These are phyloP conservation scores for Candida xyloterini DNA, from an alignment of 805 yeast genomes.

Conservation along the genomic window DNA sequence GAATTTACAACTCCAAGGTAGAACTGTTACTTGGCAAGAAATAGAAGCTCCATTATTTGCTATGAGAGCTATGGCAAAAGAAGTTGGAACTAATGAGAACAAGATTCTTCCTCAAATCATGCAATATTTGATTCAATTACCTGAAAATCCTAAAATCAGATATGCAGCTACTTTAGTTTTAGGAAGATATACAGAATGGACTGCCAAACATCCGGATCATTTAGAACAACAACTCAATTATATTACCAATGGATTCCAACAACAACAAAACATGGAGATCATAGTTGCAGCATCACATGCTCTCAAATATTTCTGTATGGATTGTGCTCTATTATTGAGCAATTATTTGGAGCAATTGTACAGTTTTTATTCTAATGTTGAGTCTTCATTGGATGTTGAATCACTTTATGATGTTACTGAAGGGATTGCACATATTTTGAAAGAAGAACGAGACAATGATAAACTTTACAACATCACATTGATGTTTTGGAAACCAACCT, in stretches of 20 bases:
- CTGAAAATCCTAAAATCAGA: constrained; percentile 82
- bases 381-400: constrained; percentile 55
- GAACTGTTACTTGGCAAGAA: constrained; percentile 67
- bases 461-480: constrained; percentile 51
- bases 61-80: constrained; percentile 92
- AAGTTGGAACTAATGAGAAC: constrained; percentile 63
- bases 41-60: constrained; percentile 88
- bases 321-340: constrained; percentile 68
- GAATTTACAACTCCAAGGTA: constrained; percentile 34
- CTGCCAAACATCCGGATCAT: constrained; percentile 77
- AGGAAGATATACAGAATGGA: constrained; percentile 97
- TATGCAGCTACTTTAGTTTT: constrained; percentile 91
- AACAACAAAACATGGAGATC: constrained; percentile 41
- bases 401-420: constrained; percentile 80
- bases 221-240: constrained; percentile 81
- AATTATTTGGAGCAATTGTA: constrained; percentile 72
- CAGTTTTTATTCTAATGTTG: constrained; percentile 61
- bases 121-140: constrained; percentile 64
- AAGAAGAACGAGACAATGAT: constrained; percentile 49
- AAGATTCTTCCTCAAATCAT: constrained; percentile 73
- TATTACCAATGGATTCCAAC: constrained; percentile 70
- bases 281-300: constrained; percentile 90
- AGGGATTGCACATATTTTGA: constrained; percentile 82
- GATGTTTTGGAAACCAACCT: constrained; percentile 66
- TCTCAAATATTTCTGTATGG: constrained; percentile 89